Evolutionary conservation across 495 filamentous ascomycete species (phyloP).

Genomic region (Aspergillus baeticus): DNA sequence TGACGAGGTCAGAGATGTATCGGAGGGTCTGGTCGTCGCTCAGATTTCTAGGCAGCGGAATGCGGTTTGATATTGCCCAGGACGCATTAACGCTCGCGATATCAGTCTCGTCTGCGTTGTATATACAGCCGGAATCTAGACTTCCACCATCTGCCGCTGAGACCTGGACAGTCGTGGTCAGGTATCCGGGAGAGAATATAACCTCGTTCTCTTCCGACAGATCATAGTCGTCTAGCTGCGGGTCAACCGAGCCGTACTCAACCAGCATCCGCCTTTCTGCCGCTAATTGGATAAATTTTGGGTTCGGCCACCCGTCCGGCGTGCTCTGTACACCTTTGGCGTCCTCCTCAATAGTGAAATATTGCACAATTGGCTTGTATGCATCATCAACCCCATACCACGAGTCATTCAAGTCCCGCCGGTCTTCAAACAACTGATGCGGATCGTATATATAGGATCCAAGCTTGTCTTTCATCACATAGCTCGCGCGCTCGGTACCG

Average conservation of each 20-base stretch:
- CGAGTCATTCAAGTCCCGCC: conserved; percentile 55
- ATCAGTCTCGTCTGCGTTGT: conserved; percentile 32
- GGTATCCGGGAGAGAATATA: conserved; percentile 44
- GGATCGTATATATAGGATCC: conserved; percentile 55
- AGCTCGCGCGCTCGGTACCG: conserved; percentile 29
- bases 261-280: conserved; percentile 49
- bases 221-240: conserved; percentile 55
- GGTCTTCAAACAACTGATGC: conserved; percentile 35
- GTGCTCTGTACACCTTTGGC: conserved; percentile 44
- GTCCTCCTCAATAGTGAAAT: conserved; percentile 45
- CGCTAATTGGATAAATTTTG: conserved; percentile 54
- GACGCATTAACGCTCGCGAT: conserved; percentile 54
- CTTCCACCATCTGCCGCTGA: conserved; percentile 30
- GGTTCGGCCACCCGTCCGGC: conserved; percentile 62
- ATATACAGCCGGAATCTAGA: conserved; percentile 53
- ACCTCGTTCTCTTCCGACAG: conserved; percentile 35
- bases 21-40: conserved; percentile 33
- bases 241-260: conserved; percentile 55
- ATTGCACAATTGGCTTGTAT: conserved; percentile 50
- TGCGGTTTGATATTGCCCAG: conserved; percentile 47
- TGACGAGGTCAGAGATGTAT: conserved; percentile 28
- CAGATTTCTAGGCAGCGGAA: conserved; percentile 29
- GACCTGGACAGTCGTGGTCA: conserved; percentile 30
- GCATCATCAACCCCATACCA: conserved; percentile 52
- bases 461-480: conserved; percentile 37